Percentiles rank a stretch among this genome's conserved stretches.
Evolutionary conservation across 2,329 filamentous ascomycete species (phyloP).

Genomic region (Aspergillus puulaauensis): DNA sequence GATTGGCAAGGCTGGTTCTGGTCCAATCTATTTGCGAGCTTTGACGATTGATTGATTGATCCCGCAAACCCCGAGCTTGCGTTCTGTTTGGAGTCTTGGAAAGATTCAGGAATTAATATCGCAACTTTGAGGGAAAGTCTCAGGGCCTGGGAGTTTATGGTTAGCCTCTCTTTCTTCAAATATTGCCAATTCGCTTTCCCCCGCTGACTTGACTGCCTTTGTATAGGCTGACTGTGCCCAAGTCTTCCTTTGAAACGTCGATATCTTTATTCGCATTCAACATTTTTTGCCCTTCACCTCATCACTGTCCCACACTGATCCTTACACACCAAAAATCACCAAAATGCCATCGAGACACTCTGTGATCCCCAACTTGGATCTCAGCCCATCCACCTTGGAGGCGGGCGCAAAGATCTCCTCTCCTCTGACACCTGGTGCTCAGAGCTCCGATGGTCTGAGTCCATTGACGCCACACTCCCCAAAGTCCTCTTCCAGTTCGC

Average conservation of each 20-base stretch:
- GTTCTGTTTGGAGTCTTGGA: constrained; percentile 5
- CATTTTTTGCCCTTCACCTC: background rate
- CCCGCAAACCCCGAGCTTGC: background rate
- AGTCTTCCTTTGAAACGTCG: constrained; percentile 1
- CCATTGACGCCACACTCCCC: constrained; percentile 40
- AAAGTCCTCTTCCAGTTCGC: constrained; percentile 38
- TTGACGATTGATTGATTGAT: background rate
- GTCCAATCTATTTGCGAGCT: constrained; percentile 16
- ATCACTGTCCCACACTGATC: constrained; percentile 1
- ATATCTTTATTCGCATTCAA: background rate
- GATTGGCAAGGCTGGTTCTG: constrained; percentile 26
- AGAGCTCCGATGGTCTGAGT: constrained; percentile 36
- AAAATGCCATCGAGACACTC: constrained; percentile 40
- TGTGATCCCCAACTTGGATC: constrained; percentile 37
- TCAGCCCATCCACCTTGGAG: constrained; percentile 33
- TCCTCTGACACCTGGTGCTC: constrained; percentile 34
- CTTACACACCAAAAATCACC: constrained; percentile 15
- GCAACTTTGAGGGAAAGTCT: constrained; percentile 1
- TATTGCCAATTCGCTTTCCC: background rate
- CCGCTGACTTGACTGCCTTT: constrained; percentile 4
- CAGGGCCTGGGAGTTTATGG: background rate
- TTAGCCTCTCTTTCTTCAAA: background rate
- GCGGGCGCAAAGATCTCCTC: constrained; percentile 29
- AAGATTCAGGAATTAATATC: background rate
- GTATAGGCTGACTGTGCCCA: background rate